Evolutionary conservation across 306 rosid species (phyloP).

Genomic region (Geum urbanum): DNA sequence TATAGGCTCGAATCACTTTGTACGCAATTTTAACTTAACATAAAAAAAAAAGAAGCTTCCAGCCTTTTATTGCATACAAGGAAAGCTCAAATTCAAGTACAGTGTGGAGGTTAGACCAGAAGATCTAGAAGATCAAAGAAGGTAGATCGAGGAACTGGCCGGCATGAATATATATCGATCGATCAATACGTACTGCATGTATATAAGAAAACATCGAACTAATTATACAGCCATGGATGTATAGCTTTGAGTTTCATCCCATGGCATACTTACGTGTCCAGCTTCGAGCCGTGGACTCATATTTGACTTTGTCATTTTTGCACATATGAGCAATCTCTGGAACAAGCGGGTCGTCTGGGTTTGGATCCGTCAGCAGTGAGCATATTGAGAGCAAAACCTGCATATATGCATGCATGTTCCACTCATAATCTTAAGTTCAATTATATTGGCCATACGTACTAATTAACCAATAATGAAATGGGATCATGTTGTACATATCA

Average conservation of each 20-base stretch:
- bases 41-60: not conserved
- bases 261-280: constrained; percentile 94
- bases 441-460: not conserved
- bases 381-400: constrained; percentile 88
- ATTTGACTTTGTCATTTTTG: constrained; percentile 65
- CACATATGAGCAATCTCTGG: constrained; percentile 95
- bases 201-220: not conserved
- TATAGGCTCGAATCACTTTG: too few species aligned
- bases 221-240: not conserved
- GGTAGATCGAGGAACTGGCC: not conserved
- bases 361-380: constrained; percentile 81
- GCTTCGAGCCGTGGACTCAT: constrained; percentile 79
- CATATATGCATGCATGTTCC: constrained; percentile 28
- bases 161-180: too few species aligned
- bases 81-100: constrained; percentile 5
- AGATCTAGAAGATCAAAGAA: not conserved
- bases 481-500: not conserved
- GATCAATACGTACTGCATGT: not conserved
- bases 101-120: not conserved
- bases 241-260: constrained; percentile 38
- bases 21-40: not conserved
- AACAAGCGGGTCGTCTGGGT: constrained; percentile 89
- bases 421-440: not conserved
- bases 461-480: not conserved
- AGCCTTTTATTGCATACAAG: not conserved